These are phyloP conservation scores for Candida quercuum DNA, from an alignment of 805 yeast genomes.

Conservation along the genomic window DNA sequence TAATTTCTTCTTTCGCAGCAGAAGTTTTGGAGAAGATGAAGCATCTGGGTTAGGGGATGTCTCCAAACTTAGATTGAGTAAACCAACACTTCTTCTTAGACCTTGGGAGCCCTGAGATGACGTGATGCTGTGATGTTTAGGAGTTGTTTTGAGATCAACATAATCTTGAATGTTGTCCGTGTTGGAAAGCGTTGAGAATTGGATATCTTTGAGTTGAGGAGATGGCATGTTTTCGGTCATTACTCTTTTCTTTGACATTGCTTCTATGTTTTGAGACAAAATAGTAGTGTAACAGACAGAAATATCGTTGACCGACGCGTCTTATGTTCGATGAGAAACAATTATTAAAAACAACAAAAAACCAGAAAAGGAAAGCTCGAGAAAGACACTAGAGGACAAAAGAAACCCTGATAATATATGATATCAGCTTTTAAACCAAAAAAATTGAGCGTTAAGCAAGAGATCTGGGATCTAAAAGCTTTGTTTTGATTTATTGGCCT, in stretches of 20 bases:
- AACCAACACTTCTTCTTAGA: slow-evolving; percentile 48
- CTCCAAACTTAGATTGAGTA: slow-evolving; percentile 43
- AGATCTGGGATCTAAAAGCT: too few relatives aligned
- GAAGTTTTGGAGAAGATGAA: slow-evolving; percentile 19
- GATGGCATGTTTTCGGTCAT: slow-evolving; percentile 22
- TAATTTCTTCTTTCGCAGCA: slow-evolving; percentile 16
- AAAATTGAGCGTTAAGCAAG: too few relatives aligned
- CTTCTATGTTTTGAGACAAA: background rate
- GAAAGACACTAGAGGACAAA: too few relatives aligned
- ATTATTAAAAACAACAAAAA: too few relatives aligned
- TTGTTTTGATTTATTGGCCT: too few relatives aligned
- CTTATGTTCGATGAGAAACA: too few relatives aligned
- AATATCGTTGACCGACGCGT: too few relatives aligned
- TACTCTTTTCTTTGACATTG: slow-evolving; percentile 19
- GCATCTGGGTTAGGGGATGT: slow-evolving; percentile 23
- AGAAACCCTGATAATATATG: too few relatives aligned
- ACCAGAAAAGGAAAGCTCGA: too few relatives aligned
- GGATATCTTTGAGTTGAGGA: slow-evolving; percentile 20
- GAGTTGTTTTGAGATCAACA: slow-evolving; percentile 14
- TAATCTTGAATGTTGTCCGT: slow-evolving; percentile 6
- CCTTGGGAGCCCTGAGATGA: slow-evolving; percentile 27
- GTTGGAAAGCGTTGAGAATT: slow-evolving; percentile 6
- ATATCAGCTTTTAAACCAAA: too few relatives aligned
- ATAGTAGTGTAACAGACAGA: background rate
- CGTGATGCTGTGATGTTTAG: slow-evolving; percentile 15